Evolutionary conservation across 2,329 filamentous ascomycete genomes (phyloP).

Genomic region (Penicillium sp.): DNA sequence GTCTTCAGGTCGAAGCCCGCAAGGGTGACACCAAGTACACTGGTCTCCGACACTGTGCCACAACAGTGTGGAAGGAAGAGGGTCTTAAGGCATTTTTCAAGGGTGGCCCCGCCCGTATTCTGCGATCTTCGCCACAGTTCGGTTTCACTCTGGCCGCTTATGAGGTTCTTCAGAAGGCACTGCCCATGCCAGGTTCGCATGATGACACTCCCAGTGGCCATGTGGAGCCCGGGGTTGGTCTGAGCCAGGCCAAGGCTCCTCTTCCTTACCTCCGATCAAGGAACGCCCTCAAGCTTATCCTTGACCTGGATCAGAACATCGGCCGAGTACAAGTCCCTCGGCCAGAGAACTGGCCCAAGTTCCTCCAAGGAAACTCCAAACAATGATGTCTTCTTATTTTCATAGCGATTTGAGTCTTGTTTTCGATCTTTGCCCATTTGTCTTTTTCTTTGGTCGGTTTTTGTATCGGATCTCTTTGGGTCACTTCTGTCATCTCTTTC

Average conservation of each 20-base stretch:
- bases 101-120: constrained; percentile 88
- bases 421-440: constrained; percentile 12
- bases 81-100: constrained; percentile 98
- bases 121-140: constrained; percentile 94
- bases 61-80: constrained; percentile 80
- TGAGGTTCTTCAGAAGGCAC: constrained; percentile 74
- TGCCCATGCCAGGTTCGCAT: constrained; percentile 69
- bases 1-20: constrained; percentile 91
- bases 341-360: constrained; percentile 37
- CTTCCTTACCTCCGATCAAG: constrained; percentile 67
- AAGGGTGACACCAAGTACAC: constrained; percentile 90
- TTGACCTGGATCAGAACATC: constrained; percentile 91
- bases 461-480: constrained; percentile 19
- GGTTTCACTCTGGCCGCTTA: constrained; percentile 96
- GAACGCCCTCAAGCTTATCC: constrained; percentile 91
- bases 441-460: constrained; percentile 18
- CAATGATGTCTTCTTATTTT: constrained; percentile 26
- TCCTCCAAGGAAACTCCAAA: constrained; percentile 27
- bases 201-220: constrained; percentile 56
- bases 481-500: constrained; percentile 1
- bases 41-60: constrained; percentile 76
- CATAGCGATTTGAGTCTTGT: constrained; percentile 22
- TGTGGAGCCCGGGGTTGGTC: constrained; percentile 58
- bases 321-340: constrained; percentile 62
- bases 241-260: constrained; percentile 60